Base-by-base conservation (phyloP, 495 filamentous ascomycete genomes). In the Neurospora sp. region DNA sequence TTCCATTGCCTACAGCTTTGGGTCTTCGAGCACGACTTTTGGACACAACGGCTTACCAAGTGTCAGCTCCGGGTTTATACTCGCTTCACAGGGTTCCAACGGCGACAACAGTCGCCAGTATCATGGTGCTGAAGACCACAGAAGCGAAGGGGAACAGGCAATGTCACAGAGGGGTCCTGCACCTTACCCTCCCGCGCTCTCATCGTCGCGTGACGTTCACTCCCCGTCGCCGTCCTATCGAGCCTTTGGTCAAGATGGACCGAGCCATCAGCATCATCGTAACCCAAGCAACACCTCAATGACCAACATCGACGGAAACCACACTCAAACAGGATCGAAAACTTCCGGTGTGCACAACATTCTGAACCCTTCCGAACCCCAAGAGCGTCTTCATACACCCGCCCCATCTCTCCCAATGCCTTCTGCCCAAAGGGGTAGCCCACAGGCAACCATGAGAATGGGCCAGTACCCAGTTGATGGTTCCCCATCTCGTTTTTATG, bases 161-260 rank as follows among this genome's bases (percentile, higher is more conserved):
- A 89, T 89, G 87, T 88, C 85, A 80, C 84, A 87, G 84, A 86
- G 83, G 82, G 84, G 82, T 77, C 76, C 82, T 83, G 82, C 79
- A 78, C 80, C 81, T 83, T 82, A 77, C 78, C 81, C 84, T 83
- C 72, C 81, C 71, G 78, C 79, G 69, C 74, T 74, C 74, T 81
- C 81, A 72, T 76, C 79, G 18, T 71, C 71, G 42, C 72, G 75
- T 74, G 74, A 78, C 72, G 35, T 69, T 35, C 71, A 76, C 39
- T 77, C 81, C 42, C 79, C 79, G 8, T 75, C 80, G 27, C 69
- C 77, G 11, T 73, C 73, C n/a, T 78, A 77, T 53, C 78, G 41
- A 72, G 75, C 70, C 41, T 73, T 61, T 40, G 40, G 68, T 37
- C 74, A 73, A 72, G 78, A 80, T 79, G 79, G 79, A 40, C 40